A percentile compares a stretch with the other conserved stretches of the same genome.
These are phyloP conservation scores for Apiospora kogelbergensis DNA, from an alignment of 2,329 filamentous ascomycete genomes.

Conservation along the genomic window DNA sequence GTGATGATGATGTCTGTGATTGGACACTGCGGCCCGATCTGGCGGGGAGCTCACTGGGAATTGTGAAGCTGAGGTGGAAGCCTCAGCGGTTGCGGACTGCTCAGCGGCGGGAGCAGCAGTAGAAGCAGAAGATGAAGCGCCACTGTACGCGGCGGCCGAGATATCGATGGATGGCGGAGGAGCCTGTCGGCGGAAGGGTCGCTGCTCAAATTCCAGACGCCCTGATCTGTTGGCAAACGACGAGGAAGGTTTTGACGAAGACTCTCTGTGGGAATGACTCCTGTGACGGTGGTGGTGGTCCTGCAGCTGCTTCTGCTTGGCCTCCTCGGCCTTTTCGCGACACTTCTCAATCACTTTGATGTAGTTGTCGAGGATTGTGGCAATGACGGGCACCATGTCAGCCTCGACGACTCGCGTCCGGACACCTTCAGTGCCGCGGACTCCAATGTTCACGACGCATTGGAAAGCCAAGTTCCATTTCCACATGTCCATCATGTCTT, in stretches of 20 bases:
- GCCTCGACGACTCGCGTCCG: conserved; percentile 95
- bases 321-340: conserved; percentile 81
- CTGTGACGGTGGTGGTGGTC: conserved; percentile 53
- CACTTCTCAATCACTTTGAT: conserved; percentile 94
- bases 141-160: conserved; percentile 49
- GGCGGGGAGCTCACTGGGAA: conserved; percentile 70
- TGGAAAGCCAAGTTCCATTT: conserved; percentile 99
- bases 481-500: conserved; percentile 99
- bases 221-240: conserved; percentile 54
- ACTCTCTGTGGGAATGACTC: conserved; percentile 48
- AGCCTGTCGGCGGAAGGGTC: conserved; percentile 71
- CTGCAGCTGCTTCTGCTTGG: conserved; percentile 67
- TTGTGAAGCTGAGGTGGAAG: conserved; percentile 58
- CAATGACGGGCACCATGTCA: conserved; percentile 98
- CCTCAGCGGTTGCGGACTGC: conserved; percentile 44
- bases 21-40: conserved; percentile 60
- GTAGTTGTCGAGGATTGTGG: conserved; percentile 97
- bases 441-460: conserved; percentile 98
- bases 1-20: conserved; percentile 47
- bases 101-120: conserved; percentile 40
- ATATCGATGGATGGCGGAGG: conserved; percentile 84
- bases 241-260: conserved; percentile 43
- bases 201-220: conserved; percentile 58
- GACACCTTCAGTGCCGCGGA: conserved; percentile 90
- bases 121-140: conserved; percentile 40